Conservation (phyloP, 108 stramenopile species). For the Skeletonema marinoi region DNA sequence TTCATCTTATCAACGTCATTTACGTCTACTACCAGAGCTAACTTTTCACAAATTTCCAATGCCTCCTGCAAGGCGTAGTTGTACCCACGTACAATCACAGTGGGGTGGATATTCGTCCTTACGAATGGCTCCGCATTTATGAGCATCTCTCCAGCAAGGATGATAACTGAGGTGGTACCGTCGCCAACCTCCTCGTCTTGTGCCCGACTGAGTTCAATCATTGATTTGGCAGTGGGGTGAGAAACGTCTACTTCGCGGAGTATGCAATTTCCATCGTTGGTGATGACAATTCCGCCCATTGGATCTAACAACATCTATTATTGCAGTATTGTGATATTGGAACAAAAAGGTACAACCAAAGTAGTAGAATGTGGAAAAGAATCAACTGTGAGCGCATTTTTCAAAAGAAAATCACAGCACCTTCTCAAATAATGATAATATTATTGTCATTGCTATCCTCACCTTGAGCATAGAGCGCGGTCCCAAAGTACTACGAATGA, state of each 20-base stretch:
- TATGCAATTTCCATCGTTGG: conserved; percentile 99
- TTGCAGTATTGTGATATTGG: neutral
- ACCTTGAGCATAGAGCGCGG: conserved; percentile 98
- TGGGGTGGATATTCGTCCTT: conserved; percentile 93
- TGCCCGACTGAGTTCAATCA: conserved; percentile 98
- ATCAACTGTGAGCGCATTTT: neutral
- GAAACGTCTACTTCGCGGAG: conserved; percentile 98
- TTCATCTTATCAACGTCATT: conserved; percentile 85
- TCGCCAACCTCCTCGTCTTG: conserved; percentile 99
- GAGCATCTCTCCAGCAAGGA: conserved; percentile 98
- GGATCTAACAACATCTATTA: conserved; percentile 96
- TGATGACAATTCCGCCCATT: conserved; percentile 99
- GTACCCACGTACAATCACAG: conserved; percentile 97
- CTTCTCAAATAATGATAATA: too few species aligned
- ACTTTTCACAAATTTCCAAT: conserved; percentile 85
- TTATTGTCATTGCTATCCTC: neutral
- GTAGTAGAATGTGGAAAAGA: neutral
- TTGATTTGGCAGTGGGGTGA: conserved; percentile 99
- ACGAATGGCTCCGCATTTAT: conserved; percentile 97
- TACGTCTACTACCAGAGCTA: conserved; percentile 88
- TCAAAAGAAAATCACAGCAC: too few species aligned
- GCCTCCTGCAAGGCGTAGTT: conserved; percentile 92
- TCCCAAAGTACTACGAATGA: conserved; percentile 98
- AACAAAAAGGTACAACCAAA: conserved; percentile 14
- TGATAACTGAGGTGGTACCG: conserved; percentile 99